phyloP scores from a whole-genome alignment of 2,329 filamentous ascomycete genomes.

The Fusarium sp. region DNA sequence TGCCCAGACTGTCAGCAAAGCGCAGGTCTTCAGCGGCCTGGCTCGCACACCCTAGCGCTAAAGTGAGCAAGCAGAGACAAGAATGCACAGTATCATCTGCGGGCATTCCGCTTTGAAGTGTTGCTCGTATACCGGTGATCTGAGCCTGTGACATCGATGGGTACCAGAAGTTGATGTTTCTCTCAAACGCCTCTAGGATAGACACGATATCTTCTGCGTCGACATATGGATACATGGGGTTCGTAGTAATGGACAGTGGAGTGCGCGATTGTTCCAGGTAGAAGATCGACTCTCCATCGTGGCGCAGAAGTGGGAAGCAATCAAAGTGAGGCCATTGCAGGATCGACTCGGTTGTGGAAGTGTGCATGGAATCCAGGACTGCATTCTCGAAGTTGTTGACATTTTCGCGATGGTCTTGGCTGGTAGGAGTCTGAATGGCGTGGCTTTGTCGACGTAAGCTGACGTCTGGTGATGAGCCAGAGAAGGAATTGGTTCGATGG shows the following conservation, averaged over 20 bases:
- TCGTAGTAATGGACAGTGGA: conserved; percentile 49
- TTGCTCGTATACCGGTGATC: conserved; percentile 48
- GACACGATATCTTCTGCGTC: conserved; percentile 55
- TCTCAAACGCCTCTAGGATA: conserved; percentile 58
- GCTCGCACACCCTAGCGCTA: conserved; percentile 61
- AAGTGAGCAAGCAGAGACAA: conserved; percentile 58
- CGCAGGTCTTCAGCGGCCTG: conserved; percentile 52
- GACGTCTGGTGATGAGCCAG: conserved; percentile 38
- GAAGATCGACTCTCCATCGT: conserved; percentile 59
- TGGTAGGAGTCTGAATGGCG: conserved; percentile 40
- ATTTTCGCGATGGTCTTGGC: conserved; percentile 35
- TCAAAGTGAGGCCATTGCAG: conserved; percentile 63
- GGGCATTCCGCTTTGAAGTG: conserved; percentile 50
- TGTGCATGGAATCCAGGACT: conserved; percentile 61
- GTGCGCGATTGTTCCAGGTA: conserved; percentile 58
- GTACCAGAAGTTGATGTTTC: conserved; percentile 64
- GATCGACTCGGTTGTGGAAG: conserved; percentile 62
- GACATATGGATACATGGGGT: conserved; percentile 56
- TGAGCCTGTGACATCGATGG: conserved; percentile 59
- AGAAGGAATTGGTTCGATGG: conserved; percentile 39
- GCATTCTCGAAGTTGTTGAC: conserved; percentile 56
- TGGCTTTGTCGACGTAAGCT: conserved; percentile 41
- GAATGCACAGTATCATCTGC: conserved; percentile 52
- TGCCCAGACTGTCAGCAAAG: conserved; percentile 17
- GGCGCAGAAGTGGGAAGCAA: conserved; percentile 55